Percentiles rank a stretch among this genome's conserved stretches.
phyloP scores from a whole-genome alignment of 805 yeast genomes.

The Scheffersomyces lignosus region DNA sequence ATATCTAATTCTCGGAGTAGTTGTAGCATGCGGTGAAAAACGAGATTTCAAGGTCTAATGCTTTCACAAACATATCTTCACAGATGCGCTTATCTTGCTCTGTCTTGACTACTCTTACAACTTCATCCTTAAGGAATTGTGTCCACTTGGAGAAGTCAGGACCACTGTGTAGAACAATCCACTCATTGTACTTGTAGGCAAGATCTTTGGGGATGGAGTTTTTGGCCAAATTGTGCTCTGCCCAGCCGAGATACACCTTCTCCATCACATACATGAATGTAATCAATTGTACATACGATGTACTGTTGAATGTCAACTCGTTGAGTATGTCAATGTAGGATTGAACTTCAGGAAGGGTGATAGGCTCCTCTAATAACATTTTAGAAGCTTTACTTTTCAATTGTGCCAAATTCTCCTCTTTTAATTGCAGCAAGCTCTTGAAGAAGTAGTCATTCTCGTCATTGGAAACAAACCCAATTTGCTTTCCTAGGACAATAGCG shows the following conservation, averaged over 20 bases:
- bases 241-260: slow-evolving; percentile 54
- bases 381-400: slow-evolving; percentile 19
- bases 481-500: slow-evolving; percentile 44
- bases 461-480: slow-evolving; percentile 49
- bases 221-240: slow-evolving; percentile 29
- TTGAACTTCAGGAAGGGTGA: slow-evolving; percentile 34
- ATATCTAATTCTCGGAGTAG: neutral
- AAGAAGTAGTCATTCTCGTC: slow-evolving; percentile 51
- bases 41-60: slow-evolving; percentile 40
- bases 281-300: slow-evolving; percentile 41
- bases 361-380: slow-evolving; percentile 15
- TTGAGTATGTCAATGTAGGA: slow-evolving; percentile 36
- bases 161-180: slow-evolving; percentile 56
- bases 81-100: slow-evolving; percentile 15
- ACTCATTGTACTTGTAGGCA: slow-evolving; percentile 48
- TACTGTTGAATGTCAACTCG: slow-evolving; percentile 23
- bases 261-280: slow-evolving; percentile 50
- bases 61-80: slow-evolving; percentile 28
- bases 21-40: slow-evolving; percentile 51
- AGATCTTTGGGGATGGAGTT: slow-evolving; percentile 23
- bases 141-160: slow-evolving; percentile 48
- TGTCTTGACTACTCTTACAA: slow-evolving; percentile 34
- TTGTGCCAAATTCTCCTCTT: slow-evolving; percentile 12
- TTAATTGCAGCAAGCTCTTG: slow-evolving; percentile 23
- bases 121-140: slow-evolving; percentile 44